Evolutionary conservation across 2,329 filamentous ascomycete genomes (phyloP).

Genomic region (Penicillium polonicum): DNA sequence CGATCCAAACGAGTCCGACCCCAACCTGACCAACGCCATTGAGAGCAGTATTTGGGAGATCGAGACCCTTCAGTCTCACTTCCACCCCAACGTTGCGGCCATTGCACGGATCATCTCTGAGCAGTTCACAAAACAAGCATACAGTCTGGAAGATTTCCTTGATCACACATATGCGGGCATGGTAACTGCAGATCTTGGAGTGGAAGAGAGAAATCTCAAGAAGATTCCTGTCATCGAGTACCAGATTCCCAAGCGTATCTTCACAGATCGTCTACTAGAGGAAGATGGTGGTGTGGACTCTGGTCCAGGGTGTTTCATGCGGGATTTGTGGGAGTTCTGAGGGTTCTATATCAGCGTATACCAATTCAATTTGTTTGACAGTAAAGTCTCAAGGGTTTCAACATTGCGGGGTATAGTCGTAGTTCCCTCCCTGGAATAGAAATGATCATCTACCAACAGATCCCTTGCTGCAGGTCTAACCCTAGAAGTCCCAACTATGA

Average conservation of each 20-base stretch:
- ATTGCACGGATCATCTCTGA: slow-evolving; percentile 91
- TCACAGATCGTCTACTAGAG: slow-evolving; percentile 49
- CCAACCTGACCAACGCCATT: slow-evolving; percentile 80
- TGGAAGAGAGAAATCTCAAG: slow-evolving; percentile 69
- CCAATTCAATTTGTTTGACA: slow-evolving; percentile 11
- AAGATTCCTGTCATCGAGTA: slow-evolving; percentile 88
- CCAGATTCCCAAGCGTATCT: slow-evolving; percentile 85
- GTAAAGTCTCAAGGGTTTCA: neutral
- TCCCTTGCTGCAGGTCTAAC: neutral
- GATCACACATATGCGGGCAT: slow-evolving; percentile 83
- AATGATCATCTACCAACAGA: slow-evolving; percentile 1
- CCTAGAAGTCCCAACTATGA: neutral
- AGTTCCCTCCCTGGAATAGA: neutral
- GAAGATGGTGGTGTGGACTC: slow-evolving; percentile 43
- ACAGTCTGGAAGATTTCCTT: slow-evolving; percentile 95
- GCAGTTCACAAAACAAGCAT: slow-evolving; percentile 94
- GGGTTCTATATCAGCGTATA: slow-evolving; percentile 16
- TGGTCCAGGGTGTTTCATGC: slow-evolving; percentile 37
- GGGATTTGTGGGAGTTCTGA: slow-evolving; percentile 41
- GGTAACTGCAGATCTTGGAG: slow-evolving; percentile 72
- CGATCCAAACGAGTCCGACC: slow-evolving; percentile 70
- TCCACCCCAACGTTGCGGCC: slow-evolving; percentile 94
- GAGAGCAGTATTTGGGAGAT: slow-evolving; percentile 96
- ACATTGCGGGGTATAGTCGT: slow-evolving; percentile 3
- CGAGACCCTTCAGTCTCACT: slow-evolving; percentile 85